Percentiles rank a stretch among this genome's conserved stretches.
These are phyloP conservation scores for Trebouxiophyceae sp. DNA, from an alignment of 163 green algal species.

Conservation along the genomic window DNA sequence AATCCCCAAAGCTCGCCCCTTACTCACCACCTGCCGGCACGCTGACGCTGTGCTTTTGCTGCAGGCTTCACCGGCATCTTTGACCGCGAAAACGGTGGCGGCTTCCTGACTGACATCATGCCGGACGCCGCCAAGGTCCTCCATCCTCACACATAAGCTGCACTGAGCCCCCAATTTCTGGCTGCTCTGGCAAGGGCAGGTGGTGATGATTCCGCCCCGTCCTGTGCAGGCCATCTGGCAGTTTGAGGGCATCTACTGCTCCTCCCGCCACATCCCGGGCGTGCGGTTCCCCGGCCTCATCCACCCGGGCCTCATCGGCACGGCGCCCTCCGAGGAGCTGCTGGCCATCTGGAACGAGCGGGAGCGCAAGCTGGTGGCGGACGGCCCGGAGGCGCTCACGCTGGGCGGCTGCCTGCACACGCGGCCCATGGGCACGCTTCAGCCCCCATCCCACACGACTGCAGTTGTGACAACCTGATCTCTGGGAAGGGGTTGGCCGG, in stretches of 20 bases:
- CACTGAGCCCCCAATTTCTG: no score
- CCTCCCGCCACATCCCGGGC: constrained; percentile 58
- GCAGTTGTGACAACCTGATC: no score
- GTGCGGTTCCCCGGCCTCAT: constrained; percentile 56
- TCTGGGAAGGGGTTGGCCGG: no score
- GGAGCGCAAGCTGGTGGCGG: constrained; percentile 48
- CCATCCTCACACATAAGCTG: no score
- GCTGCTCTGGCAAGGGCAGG: no score
- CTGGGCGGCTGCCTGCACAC: constrained; percentile 55
- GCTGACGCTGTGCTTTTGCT: background rate
- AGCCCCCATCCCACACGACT: no score
- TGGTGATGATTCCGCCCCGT: no score
- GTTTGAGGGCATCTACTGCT: constrained; percentile 62
- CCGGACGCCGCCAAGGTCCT: constrained; percentile 58
- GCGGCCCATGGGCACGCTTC: constrained; percentile 54
- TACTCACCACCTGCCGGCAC: no score
- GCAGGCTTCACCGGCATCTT: constrained; percentile 69
- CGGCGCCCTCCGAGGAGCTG: constrained; percentile 60
- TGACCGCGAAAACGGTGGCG: constrained; percentile 67
- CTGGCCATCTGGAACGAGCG: constrained; percentile 70
- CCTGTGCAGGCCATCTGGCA: constrained; percentile 71
- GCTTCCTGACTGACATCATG: constrained; percentile 74
- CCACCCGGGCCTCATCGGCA: constrained; percentile 66
- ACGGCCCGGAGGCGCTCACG: constrained; percentile 33
- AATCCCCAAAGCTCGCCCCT: no score